Evolutionary conservation across 225 moss, liverwort and hornwort species (phyloP).

Genomic region (Asterella californica): DNA sequence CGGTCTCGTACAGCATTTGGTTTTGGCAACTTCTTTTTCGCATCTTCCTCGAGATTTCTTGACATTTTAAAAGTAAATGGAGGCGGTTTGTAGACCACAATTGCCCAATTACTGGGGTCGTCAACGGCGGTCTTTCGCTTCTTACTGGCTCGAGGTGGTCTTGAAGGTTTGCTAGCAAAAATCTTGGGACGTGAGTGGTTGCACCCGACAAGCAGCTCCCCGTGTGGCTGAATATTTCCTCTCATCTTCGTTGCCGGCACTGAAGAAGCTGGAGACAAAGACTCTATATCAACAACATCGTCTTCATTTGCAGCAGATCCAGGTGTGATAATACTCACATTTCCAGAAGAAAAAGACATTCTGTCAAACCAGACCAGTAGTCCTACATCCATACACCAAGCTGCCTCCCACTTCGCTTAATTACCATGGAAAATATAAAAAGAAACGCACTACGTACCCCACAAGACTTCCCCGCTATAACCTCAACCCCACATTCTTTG

Average conservation of each 20-base stretch:
- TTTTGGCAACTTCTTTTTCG: neutral
- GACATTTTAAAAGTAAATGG: neutral
- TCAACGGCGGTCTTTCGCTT: neutral
- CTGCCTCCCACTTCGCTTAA: too few species aligned
- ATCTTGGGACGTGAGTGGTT: constrained; percentile 13
- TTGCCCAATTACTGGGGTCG: constrained; percentile 15
- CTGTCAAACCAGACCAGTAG: too few species aligned
- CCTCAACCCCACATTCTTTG: too few species aligned
- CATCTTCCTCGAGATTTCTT: neutral
- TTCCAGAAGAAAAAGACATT: too few species aligned
- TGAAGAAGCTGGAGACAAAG: neutral
- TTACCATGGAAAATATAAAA: too few species aligned
- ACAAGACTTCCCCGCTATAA: too few species aligned
- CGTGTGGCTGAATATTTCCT: neutral
- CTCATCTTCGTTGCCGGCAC: constrained; percentile 11
- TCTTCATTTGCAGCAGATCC: constrained; percentile 10
- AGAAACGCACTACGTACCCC: too few species aligned
- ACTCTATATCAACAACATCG: constrained; percentile 1
- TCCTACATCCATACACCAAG: too few species aligned
- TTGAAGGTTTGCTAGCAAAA: neutral
- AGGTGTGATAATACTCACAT: too few species aligned
- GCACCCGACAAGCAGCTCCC: neutral
- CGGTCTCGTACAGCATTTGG: constrained; percentile 26
- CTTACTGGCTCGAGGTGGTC: neutral
- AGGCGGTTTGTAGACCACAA: constrained; percentile 28